A percentile compares a stretch with the other conserved stretches of the same genome.
phyloP scores from a whole-genome alignment of 2,329 filamentous ascomycete genomes.

The Penicillium crustosum region DNA sequence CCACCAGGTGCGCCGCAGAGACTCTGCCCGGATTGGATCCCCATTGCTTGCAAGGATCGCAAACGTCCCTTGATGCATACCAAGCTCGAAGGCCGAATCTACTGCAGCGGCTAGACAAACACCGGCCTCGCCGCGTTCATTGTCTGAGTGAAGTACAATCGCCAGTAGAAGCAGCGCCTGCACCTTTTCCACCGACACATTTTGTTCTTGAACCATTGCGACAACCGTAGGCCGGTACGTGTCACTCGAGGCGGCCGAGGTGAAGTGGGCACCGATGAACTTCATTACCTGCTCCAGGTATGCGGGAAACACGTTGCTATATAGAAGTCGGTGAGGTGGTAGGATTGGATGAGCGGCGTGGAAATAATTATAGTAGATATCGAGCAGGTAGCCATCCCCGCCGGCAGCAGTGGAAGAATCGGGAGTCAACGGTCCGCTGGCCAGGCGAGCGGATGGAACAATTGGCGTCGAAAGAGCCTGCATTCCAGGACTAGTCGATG shows the following conservation, averaged over 20 bases:
- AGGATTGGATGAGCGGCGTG: constrained; percentile 58
- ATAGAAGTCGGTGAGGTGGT: constrained; percentile 48
- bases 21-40: constrained; percentile 72
- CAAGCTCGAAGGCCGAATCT: constrained; percentile 70
- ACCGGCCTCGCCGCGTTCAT: constrained; percentile 67
- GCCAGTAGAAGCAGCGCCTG: constrained; percentile 77
- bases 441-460: constrained; percentile 19
- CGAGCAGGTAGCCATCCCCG: constrained; percentile 46
- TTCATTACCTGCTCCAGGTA: constrained; percentile 57
- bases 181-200: constrained; percentile 62
- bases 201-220: constrained; percentile 32
- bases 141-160: constrained; percentile 74
- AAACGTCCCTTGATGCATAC: constrained; percentile 69
- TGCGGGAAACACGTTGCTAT: constrained; percentile 40
- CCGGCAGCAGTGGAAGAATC: constrained; percentile 37
- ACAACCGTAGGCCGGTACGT: constrained; percentile 43
- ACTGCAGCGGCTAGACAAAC: constrained; percentile 68
- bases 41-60: constrained; percentile 63
- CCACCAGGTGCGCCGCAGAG: constrained; percentile 90
- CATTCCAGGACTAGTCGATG: constrained; percentile 27
- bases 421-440: constrained; percentile 35
- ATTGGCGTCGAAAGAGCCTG: constrained; percentile 21
- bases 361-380: constrained; percentile 58
- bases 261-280: constrained; percentile 58
- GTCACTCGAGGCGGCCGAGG: constrained; percentile 47